Percentiles rank a stretch among this genome's conserved stretches.
Conservation (phyloP, 495 filamentous ascomycete species). For the Daldinia childiae region DNA sequence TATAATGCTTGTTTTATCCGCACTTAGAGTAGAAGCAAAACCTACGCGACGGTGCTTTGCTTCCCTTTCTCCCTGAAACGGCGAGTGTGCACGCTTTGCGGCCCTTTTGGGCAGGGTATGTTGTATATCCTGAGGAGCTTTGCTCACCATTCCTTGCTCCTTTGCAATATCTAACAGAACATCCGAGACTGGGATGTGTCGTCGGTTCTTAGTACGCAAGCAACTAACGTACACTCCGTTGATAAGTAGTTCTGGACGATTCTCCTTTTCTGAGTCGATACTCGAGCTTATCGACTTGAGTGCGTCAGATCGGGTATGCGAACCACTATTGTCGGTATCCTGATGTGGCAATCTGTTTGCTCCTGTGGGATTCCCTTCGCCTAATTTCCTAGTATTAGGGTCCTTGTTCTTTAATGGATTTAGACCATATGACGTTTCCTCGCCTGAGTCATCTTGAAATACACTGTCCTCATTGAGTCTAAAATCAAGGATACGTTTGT, state of each 20-base stretch:
- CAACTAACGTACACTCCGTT: conserved; percentile 41
- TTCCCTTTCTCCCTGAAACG: conserved; percentile 17
- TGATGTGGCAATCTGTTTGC: background rate
- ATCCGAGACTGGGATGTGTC: conserved; percentile 31
- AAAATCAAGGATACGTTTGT: conserved; percentile 54
- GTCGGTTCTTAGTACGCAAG: conserved; percentile 30
- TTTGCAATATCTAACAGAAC: conserved; percentile 37
- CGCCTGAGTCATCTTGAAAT: conserved; percentile 63
- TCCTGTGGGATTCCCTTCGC: background rate
- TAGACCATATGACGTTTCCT: conserved; percentile 50
- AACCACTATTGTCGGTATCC: background rate
- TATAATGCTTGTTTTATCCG: background rate
- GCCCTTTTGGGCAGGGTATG: conserved; percentile 4
- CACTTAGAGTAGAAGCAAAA: conserved; percentile 13
- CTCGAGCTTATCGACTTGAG: background rate
- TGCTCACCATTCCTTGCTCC: conserved; percentile 52
- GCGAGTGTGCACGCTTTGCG: conserved; percentile 28
- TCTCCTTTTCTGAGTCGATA: conserved; percentile 7
- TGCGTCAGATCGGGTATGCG: background rate
- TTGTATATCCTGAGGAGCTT: conserved; percentile 24
- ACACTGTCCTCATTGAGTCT: conserved; percentile 52
- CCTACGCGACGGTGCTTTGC: conserved; percentile 42
- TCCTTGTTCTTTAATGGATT: conserved; percentile 12
- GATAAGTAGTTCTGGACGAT: conserved; percentile 12
- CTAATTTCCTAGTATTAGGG: background rate